Conservation (phyloP, 2,329 filamentous ascomycete genomes). For the Lasiodiplodia theobromae region DNA sequence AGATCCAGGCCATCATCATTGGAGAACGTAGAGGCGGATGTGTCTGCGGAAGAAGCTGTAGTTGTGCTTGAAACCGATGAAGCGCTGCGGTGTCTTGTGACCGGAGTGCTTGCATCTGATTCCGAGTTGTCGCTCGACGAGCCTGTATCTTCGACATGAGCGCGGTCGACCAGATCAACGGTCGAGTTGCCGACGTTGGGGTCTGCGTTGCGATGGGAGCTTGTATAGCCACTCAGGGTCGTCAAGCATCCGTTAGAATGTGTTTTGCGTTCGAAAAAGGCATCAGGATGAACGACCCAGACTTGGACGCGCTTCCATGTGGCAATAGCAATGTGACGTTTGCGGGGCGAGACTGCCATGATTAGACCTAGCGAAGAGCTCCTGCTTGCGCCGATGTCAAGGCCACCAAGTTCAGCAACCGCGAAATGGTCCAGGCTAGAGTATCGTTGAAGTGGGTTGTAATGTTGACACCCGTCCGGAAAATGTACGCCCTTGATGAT, state of each 20-base stretch:
- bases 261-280: slow-evolving; percentile 34
- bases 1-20: slow-evolving; percentile 1
- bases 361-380: slow-evolving; percentile 35
- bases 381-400: slow-evolving; percentile 31
- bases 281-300: slow-evolving; percentile 34
- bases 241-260: slow-evolving; percentile 16
- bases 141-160: background rate
- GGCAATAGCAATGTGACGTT: slow-evolving; percentile 37
- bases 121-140: background rate
- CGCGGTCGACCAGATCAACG: background rate
- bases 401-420: slow-evolving; percentile 35
- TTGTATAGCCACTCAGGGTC: background rate
- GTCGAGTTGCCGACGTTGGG: background rate
- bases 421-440: slow-evolving; percentile 30
- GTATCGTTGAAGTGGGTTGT: slow-evolving; percentile 27
- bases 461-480: slow-evolving; percentile 30
- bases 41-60: background rate
- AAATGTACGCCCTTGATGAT: slow-evolving; percentile 35
- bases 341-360: slow-evolving; percentile 34
- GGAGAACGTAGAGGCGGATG: background rate
- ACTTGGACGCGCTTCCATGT: slow-evolving; percentile 37
- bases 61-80: slow-evolving; percentile 1
- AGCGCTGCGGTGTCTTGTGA: background rate
- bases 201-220: background rate
- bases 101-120: background rate